Percentiles rank a stretch among this genome's conserved stretches.
Evolutionary conservation across 768 basidiomycete genomes (phyloP).

Genomic region (Krasilnikovozyma curviuscula): DNA sequence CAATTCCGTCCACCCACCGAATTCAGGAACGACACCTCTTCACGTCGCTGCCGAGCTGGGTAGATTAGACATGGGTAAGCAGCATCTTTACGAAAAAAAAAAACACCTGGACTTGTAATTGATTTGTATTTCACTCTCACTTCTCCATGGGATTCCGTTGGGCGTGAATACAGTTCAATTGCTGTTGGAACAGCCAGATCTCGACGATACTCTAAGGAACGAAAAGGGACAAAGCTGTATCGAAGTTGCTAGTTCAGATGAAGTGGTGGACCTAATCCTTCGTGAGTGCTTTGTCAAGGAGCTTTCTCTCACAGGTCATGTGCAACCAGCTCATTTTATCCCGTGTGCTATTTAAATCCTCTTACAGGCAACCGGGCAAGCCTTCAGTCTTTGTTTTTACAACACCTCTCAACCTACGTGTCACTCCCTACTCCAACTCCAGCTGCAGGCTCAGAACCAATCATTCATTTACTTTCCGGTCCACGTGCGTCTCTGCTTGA

Average conservation of each 20-base stretch:
- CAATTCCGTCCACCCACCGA: slow-evolving; percentile 24
- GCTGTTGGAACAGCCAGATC: slow-evolving; percentile 54
- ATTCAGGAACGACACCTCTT: slow-evolving; percentile 51
- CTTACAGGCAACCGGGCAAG: slow-evolving; percentile 52
- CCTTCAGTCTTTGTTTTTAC: slow-evolving; percentile 19
- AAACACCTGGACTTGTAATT: no score
- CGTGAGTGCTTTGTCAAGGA: slow-evolving; percentile 33
- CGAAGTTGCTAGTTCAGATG: slow-evolving; percentile 54
- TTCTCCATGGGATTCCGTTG: neutral
- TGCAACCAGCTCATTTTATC: neutral
- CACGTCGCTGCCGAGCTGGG: slow-evolving; percentile 56
- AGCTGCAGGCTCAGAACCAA: slow-evolving; percentile 3
- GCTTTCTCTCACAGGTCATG: neutral
- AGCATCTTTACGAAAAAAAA: no score
- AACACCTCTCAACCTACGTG: slow-evolving; percentile 16
- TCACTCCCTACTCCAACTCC: slow-evolving; percentile 5
- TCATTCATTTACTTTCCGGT: slow-evolving; percentile 51
- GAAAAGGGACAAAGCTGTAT: slow-evolving; percentile 43
- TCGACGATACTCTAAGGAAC: slow-evolving; percentile 62
- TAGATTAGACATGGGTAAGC: slow-evolving; percentile 37
- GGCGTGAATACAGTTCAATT: slow-evolving; percentile 33
- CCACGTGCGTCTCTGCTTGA: slow-evolving; percentile 50
- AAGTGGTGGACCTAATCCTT: slow-evolving; percentile 40
- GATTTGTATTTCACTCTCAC: neutral
- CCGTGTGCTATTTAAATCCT: neutral